Evolutionary conservation across 2,329 filamentous ascomycete genomes (phyloP), one percentile per base, ranked within the genome.

Genomic region (Xylariaceae sp.): DNA sequence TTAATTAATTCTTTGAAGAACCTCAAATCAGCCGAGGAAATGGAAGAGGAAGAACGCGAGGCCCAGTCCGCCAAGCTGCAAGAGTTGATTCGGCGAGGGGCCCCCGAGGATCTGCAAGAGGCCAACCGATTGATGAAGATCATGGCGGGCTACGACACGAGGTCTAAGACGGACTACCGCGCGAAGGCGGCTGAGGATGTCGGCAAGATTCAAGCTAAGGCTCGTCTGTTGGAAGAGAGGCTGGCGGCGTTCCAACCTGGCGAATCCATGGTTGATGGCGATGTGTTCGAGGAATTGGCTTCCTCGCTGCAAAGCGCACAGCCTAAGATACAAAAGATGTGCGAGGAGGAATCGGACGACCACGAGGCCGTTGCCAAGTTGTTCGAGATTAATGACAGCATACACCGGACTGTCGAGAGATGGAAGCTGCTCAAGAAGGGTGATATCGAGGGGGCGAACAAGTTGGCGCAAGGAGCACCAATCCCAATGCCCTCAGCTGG

Each of bases 261-360:
- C 36, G 93, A 97, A 65, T 83, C 82, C 53, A 88, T 97, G 75
- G 70, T 74, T 16, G 84, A 87, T 15, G 83, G 83, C 10, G 84
- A 87, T 56, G 84, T 87, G 16, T 87, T 85, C 62, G 82, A 92
- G 78, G 94, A 99, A 77, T 81, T 99, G 48, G 92, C 92, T 4
- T 87, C 89, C 60, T 86, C 94, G 8, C 80, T 99, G 39, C 90
- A 91, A 71, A 97, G 89, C 68, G 94, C 94, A 2, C 94, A 99
- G 67, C 94, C 94, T 7, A 99, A 99, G 77, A 97, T 99, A 61
- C 93, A 97, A 71, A 97, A 91, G 75, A 99, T 99, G 93, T 97
- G 93, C 68, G 93, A 97, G 73, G 94, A 99, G 73, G 94, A 99
- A 69, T 97, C 92, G 9, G 93, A 97, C 57, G 94, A 99, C 68